Base-by-base conservation (phyloP, 1,139 yeast genomes). In the Yamadazyma buinensis region DNA sequence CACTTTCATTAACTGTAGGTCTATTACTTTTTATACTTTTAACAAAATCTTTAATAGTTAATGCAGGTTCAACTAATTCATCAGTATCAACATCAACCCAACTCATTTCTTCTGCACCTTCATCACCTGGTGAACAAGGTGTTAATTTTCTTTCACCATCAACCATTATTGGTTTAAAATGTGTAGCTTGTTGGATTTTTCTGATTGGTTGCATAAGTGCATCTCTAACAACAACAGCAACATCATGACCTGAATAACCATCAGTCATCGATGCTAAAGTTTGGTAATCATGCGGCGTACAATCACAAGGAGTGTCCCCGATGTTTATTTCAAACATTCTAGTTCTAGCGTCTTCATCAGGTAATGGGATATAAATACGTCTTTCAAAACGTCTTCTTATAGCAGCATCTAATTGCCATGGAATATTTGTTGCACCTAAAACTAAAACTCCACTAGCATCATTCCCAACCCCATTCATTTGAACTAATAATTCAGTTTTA, bases 341-440 rank as follows among this genome's bases (percentile, higher is more conserved):
- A 6, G 90, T 77, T 47, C 99, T 73, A 2, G 97, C 96, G 43
- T 85, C 92, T 9, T 76, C 76, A 40, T 92, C 98, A 0, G 99
- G 99, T 40, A 94, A 69, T 3, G 98, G 84, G 45, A 94, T 94
- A 56, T 94, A 94, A 35, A 94, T 92, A 62, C 98, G 80, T 51
- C 86, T 78, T 57, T 92, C 98, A 52, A 94, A 94, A 65, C 98
- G 81, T 66, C 99, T 81, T 58, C 98, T 77, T 35, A 94, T 87
- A 6, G 98, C 99, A 29, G 97, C 90, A 60, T 94, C 99, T 46
- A 94, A 71, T 63, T 92, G 97, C 98, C 98, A 94, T 14, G 98
- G 98, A 40, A 94, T 92, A 57, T 94, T 94, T 5, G 99, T 94
- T 2, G 99, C 99, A 18, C 98, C 99, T 34, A 94, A 68, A 0